phyloP scores from a whole-genome alignment of 495 filamentous ascomycete genomes.

The Thozetella sp. region DNA sequence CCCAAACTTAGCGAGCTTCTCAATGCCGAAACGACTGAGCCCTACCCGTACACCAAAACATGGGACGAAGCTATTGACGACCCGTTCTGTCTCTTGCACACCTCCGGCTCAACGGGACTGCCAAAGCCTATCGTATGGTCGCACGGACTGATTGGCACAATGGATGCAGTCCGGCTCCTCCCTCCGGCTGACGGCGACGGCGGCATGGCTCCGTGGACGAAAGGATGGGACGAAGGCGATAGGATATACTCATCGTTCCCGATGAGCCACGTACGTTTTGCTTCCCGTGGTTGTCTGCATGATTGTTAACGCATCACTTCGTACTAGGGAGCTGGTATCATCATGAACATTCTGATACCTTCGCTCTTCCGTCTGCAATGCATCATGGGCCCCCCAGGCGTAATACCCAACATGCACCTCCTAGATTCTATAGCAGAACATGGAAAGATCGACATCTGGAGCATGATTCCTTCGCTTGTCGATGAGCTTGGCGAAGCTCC shows the following conservation, averaged over 20 bases:
- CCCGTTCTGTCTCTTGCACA: constrained; percentile 50
- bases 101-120: constrained; percentile 55
- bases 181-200: constrained; percentile 20
- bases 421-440: constrained; percentile 22
- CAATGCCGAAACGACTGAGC: constrained; percentile 3
- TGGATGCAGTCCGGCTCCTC: constrained; percentile 19
- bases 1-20: constrained; percentile 15
- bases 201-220: constrained; percentile 18
- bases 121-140: constrained; percentile 28
- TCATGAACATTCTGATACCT: constrained; percentile 25
- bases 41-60: constrained; percentile 18
- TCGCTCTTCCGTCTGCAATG: constrained; percentile 24
- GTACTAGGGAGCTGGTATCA: constrained; percentile 30
- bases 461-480: constrained; percentile 29
- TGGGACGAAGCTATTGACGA: constrained; percentile 21
- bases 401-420: constrained; percentile 25
- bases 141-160: constrained; percentile 16
- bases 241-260: constrained; percentile 30
- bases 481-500: constrained; percentile 31
- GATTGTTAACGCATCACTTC: neutral
- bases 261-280: constrained; percentile 27
- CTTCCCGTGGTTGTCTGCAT: neutral
- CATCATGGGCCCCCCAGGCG: constrained; percentile 24
- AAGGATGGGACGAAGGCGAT: constrained; percentile 17
- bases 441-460: constrained; percentile 26